Base-by-base conservation (phyloP, 352 stramenopile species). In the Phytophthora macrochlamydospora region DNA sequence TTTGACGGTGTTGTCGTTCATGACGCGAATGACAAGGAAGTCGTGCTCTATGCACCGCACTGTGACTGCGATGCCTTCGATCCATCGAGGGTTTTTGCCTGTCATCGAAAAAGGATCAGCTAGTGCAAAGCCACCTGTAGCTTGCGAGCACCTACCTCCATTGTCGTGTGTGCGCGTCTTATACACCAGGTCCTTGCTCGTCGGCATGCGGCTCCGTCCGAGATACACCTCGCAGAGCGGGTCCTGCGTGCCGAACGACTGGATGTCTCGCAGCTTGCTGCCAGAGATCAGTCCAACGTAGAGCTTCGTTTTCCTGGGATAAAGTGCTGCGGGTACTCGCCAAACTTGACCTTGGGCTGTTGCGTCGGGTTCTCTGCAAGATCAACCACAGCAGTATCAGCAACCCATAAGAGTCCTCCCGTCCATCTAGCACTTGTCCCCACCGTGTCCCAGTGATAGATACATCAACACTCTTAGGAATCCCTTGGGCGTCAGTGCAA, bases 21-120 rank as follows among this genome's bases (percentile, higher is more conserved):
- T 90, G 28, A 93, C 81, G 11, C 85, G 85, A 65, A 93, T 77
- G 54, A 85, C 78, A n/a, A 93, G 67, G 61, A 83, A 91, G 45
- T 91, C 81, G 63, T 93, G 85, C 60, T 93, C 82, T 59, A 93
- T 93, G 72, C 85, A 93, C 11, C 82, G 78, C n/a, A 91, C 67
- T 13, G 66, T 71, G 28, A 76, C 72, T 0, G 79, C 81, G 18
- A 93, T 62, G 14, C 78, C 82, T 58, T 93, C 85, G 50, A 91
- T 89, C 85, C 85, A 93, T 12, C 71, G 73, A 45, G 85, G 85
- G 54, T 93, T 89, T 60, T 93, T 93, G 65, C 84, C 84, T 88
- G 38, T 35, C 7, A 65, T 24, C 18, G 18, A 24, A 24, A 24
- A 24, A 24, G 18, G 18, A 24, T 24, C 18, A 24, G 18, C 18